phyloP scores from a whole-genome alignment of 2,329 filamentous ascomycete species.

The Neofusicoccum umdonicola region DNA sequence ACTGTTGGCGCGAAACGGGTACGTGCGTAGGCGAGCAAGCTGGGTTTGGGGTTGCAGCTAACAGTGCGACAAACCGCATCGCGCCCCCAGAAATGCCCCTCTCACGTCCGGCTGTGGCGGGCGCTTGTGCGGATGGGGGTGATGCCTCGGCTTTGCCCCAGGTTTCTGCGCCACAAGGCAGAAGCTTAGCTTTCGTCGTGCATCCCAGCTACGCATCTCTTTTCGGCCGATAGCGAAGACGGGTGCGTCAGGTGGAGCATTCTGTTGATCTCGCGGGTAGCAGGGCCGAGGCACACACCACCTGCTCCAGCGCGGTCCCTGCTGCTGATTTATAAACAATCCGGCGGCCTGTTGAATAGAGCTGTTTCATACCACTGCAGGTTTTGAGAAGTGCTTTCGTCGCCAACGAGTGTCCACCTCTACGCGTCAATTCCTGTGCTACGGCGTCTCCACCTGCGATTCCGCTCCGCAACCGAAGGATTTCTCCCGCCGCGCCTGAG shows the following conservation, averaged over 20 bases:
- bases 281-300: constrained; percentile 8
- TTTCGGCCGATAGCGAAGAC: constrained; percentile 10
- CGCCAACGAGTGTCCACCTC: background rate
- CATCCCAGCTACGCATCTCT: background rate
- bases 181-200: background rate
- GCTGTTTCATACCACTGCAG: background rate
- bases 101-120: background rate
- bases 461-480: background rate
- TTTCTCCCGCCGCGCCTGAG: background rate
- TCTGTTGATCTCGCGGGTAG: background rate
- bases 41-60: background rate
- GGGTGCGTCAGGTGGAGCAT: constrained; percentile 3
- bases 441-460: background rate
- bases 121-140: constrained; percentile 1
- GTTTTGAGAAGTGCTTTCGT: background rate
- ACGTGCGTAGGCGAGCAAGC: background rate
- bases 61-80: background rate
- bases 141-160: constrained; percentile 15
- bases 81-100: background rate
- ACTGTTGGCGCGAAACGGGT: background rate
- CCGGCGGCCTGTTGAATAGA: background rate
- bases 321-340: background rate
- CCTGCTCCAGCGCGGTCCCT: background rate
- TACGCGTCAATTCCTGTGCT: background rate
- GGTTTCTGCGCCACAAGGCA: constrained; percentile 3